Base-by-base conservation (phyloP, 1,284 basidiomycete species). In the Ganoderma lucidum region DNA sequence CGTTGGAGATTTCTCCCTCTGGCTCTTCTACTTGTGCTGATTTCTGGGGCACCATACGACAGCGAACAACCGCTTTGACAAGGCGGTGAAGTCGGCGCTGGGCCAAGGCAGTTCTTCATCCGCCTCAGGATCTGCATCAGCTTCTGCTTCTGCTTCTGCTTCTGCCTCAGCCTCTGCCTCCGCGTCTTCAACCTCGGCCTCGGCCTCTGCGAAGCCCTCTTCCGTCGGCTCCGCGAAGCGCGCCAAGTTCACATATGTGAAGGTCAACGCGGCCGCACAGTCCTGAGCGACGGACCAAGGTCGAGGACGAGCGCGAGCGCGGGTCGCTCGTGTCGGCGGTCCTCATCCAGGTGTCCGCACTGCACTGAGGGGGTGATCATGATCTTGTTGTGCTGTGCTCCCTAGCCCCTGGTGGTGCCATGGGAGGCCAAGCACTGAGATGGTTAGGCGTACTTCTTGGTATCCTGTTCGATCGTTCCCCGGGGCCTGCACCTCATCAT, bases 51-150 rank as follows among this genome's bases (percentile, higher is more conserved):
- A 1, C 3, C 12, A 30, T 17, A 32, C 15, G 4, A 15, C 60
- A 89, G 88, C 81, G 12, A 90, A 90, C 73, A 78, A 77, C 35
- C 81, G 87, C 60, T 90, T 80, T 71, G 88, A 89, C 71, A 64
- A 78, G 30, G 83, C 85, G 3, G 81, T 85, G 71, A 92, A 91
- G 81, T 80, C 81, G 62, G 83, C 83, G 23, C 80, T 91, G 39
- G 78, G 80, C 0, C 77, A 75, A 37, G 80, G 80, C 37, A 78
- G 80, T 30, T 30, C 58, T 3, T 39, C 74, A 1, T 82, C 82
- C 6, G 82, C 23, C 23, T 23, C 23, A 23, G 23, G 23, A 23
- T 23, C 23, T 23, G 23, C 23, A 23, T 23, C 23, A 23, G 23
- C 23, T 23, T 23, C 23, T 23, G 23, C 23, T 23, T 23, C 23